These are phyloP conservation scores for Pythium biforme DNA, from an alignment of 352 stramenopile genomes.

Conservation along the genomic window DNA sequence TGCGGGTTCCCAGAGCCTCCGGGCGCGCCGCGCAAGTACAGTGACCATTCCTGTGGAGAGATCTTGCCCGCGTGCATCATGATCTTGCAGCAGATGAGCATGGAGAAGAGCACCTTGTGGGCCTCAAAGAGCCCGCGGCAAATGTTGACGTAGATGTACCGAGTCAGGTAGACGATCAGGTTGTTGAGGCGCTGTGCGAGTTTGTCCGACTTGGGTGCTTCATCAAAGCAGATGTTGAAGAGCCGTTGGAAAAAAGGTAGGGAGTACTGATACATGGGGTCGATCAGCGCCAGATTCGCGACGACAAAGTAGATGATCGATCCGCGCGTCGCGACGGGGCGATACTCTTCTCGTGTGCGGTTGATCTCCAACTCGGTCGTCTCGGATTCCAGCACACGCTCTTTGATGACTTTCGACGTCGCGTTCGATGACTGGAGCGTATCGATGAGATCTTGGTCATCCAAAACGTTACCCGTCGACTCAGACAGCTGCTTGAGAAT, in stretches of 20 bases:
- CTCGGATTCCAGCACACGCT: conserved; percentile 90
- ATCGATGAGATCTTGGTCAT: conserved; percentile 90
- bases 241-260: conserved; percentile 91
- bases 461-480: conserved; percentile 90
- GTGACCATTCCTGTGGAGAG: conserved; percentile 76
- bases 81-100: conserved; percentile 95
- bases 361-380: conserved; percentile 92
- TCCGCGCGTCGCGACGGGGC: conserved; percentile 86
- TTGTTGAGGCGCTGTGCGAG: conserved; percentile 67
- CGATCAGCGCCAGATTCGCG: conserved; percentile 88
- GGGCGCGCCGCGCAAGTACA: conserved; percentile 79
- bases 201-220: conserved; percentile 51
- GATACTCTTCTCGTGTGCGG: conserved; percentile 86
- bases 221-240: conserved; percentile 91
- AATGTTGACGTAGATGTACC: conserved; percentile 94
- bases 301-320: conserved; percentile 96
- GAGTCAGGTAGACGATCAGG: conserved; percentile 89
- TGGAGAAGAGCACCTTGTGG: conserved; percentile 93
- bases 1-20: conserved; percentile 25
- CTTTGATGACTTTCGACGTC: conserved; percentile 84
- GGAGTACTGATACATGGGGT: conserved; percentile 97
- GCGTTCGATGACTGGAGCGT: conserved; percentile 86
- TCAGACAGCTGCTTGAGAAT: conserved; percentile 93
- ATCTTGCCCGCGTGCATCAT: conserved; percentile 80
- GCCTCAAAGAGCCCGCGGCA: conserved; percentile 93